Conservation (phyloP, 139 green algal species). For the Auxenochlorella pyrenoidosa region DNA sequence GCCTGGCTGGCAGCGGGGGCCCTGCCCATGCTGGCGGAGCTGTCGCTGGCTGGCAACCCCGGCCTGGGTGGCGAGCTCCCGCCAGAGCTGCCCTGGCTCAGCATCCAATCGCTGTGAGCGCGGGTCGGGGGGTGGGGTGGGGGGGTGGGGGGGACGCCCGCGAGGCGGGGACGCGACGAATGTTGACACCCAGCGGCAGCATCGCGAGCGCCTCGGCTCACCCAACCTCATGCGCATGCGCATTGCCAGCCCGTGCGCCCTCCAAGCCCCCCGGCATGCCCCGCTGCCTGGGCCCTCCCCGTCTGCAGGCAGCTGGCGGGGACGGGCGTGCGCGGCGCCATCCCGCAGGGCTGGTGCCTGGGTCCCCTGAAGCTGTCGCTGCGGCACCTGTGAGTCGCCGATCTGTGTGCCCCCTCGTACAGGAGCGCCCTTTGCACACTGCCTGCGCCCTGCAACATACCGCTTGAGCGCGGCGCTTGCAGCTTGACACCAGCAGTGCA, state of each 20-base stretch:
- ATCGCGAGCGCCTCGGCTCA: not conserved
- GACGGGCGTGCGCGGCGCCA: conserved; percentile 2
- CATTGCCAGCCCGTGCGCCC: not conserved
- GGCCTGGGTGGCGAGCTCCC: not conserved
- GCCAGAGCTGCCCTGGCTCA: not conserved
- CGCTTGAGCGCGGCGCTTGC: no score
- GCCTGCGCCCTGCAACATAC: no score
- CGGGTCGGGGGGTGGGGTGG: no score
- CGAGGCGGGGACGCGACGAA: no score
- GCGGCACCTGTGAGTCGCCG: conserved; percentile 8
- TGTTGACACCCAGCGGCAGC: not conserved
- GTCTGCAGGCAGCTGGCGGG: conserved; percentile 12
- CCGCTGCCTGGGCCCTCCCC: not conserved
- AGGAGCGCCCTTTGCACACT: no score
- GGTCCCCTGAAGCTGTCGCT: not conserved
- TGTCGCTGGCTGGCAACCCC: conserved; percentile 8
- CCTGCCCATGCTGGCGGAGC: not conserved
- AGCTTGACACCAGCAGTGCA: no score
- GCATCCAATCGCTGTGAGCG: not conserved
- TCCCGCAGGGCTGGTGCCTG: conserved; percentile 9
- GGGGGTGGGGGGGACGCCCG: no score
- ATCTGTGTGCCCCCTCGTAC: no score
- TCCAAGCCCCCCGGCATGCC: not conserved
- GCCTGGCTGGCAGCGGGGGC: not conserved
- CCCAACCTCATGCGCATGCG: not conserved